These are phyloP conservation scores for Pleurotus tuber-regium DNA, from an alignment of 768 basidiomycete genomes.

Conservation along the genomic window DNA sequence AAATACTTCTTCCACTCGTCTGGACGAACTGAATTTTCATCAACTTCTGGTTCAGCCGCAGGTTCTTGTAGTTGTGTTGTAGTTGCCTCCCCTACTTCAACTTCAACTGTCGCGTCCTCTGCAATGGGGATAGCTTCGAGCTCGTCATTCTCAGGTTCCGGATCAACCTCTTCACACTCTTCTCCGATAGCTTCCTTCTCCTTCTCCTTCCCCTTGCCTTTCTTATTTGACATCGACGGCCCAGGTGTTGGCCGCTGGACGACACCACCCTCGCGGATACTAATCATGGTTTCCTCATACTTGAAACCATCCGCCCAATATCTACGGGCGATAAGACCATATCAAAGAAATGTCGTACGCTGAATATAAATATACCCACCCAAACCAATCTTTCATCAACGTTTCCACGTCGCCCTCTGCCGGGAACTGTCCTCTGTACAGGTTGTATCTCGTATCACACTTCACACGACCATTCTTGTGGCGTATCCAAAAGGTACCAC, in stretches of 20 bases:
- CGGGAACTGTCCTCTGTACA: constrained; percentile 13
- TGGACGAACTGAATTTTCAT: background rate
- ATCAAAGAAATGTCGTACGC: background rate
- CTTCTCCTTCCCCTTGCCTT: constrained; percentile 1
- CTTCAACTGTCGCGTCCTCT: background rate
- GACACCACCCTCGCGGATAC: constrained; percentile 41
- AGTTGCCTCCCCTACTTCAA: background rate
- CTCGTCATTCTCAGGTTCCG: background rate
- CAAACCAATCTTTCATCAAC: constrained; percentile 39
- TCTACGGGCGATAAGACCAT: constrained; percentile 22
- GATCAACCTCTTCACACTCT: background rate
- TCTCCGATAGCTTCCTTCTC: constrained; percentile 1
- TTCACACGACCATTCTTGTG: constrained; percentile 10
- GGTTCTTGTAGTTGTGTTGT: background rate
- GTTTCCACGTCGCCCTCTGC: constrained; percentile 15
- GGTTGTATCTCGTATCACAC: constrained; percentile 31
- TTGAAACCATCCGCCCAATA: constrained; percentile 43
- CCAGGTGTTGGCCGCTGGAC: constrained; percentile 17
- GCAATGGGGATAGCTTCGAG: background rate
- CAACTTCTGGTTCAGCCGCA: background rate
- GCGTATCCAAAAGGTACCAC: constrained; percentile 31
- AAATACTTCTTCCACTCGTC: constrained; percentile 1
- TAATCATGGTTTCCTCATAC: constrained; percentile 28
- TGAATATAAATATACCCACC: constrained; percentile 26
- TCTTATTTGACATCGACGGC: background rate